Base-by-base conservation (phyloP, 2,329 filamentous ascomycete genomes). In the Lasiodiplodia sp. region DNA sequence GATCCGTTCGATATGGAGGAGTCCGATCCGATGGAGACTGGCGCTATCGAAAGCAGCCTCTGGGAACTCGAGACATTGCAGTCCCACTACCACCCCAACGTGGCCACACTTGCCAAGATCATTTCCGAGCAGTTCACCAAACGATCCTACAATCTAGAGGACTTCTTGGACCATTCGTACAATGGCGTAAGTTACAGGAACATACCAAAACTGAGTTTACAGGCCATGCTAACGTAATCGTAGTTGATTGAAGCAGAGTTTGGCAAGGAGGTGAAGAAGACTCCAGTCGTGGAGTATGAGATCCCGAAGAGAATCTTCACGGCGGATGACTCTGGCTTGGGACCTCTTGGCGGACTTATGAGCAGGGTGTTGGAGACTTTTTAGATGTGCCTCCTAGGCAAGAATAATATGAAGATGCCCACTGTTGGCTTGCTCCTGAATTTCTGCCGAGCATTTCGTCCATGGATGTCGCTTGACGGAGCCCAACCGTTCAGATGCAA, bases 61-160 rank as follows among this genome's bases (percentile, higher is more conserved):
- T 99, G 96, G 96, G 96, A 99, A 79, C 86, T 99, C 65, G 92
- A 96, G 70, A 94, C 93, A 69, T 83, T 98, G 68, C 93, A 96
- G 79, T 91, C 90, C 0, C 96, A 99, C 79, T 98, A 97, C 80
- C 96, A 99, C 77, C 96, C 96, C 16, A 99, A 98, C 74, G 93
- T 99, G 28, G 94, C 95, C 0, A 96, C 94, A 2, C 89, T 99
- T 73, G 91, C 94, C 55, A 96, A 94, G 80, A 97, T 99, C 71
- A 89, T 99, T 68, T 92, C 92, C 2, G 94, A 98, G 81, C 96
- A 98, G 79, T 99, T 98, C 79, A 99, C 96, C 2, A 99, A 99
- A 82, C 90, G 94, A 73, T 87, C 91, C 2, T 99, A 98, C 80
- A 96, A 94, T 74, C 82, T 97, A n/a, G 96, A 99, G 77, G 96